These are phyloP conservation scores for Aspergillus nomiae DNA, from an alignment of 2,329 filamentous ascomycete species.

Conservation along the genomic window DNA sequence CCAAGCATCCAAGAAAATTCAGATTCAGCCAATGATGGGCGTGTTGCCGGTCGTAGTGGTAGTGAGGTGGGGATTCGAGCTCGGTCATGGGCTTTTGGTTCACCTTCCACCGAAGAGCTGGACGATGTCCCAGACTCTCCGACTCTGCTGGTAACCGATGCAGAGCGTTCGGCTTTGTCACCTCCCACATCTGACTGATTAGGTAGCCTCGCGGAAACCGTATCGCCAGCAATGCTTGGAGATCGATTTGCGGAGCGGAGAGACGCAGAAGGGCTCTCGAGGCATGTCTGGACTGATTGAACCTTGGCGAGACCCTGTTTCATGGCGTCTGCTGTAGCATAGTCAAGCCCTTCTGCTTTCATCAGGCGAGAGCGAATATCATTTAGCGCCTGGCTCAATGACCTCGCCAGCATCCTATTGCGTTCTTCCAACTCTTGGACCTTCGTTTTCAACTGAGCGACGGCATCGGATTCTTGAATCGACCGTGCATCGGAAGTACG, in stretches of 20 bases:
- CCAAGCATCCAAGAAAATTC: constrained; percentile 56
- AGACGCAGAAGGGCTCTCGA: constrained; percentile 42
- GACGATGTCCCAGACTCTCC: constrained; percentile 8
- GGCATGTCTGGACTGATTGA: constrained; percentile 46
- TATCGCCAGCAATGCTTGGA: constrained; percentile 8
- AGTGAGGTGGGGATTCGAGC: constrained; percentile 21
- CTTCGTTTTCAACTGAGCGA: constrained; percentile 32
- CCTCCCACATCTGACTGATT: constrained; percentile 4
- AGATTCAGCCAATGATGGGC: constrained; percentile 48
- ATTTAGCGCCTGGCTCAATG: constrained; percentile 44
- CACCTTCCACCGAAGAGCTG: constrained; percentile 13
- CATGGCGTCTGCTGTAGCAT: constrained; percentile 32
- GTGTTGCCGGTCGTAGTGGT: constrained; percentile 28
- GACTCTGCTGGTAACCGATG: constrained; percentile 3
- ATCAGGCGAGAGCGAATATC: constrained; percentile 41
- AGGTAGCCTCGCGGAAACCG: constrained; percentile 2
- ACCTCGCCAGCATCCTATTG: constrained; percentile 44
- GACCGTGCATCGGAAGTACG: constrained; percentile 17
- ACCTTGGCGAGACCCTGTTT: constrained; percentile 43
- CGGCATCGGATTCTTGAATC: constrained; percentile 17
- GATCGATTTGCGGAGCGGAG: constrained; percentile 17
- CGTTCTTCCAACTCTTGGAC: constrained; percentile 41
- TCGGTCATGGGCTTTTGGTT: constrained; percentile 6
- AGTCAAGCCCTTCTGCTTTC: constrained; percentile 26
- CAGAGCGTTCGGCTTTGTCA: constrained; percentile 7